phyloP scores from a whole-genome alignment of 2,329 filamentous ascomycete species.

The Colletotrichum echinochloae region DNA sequence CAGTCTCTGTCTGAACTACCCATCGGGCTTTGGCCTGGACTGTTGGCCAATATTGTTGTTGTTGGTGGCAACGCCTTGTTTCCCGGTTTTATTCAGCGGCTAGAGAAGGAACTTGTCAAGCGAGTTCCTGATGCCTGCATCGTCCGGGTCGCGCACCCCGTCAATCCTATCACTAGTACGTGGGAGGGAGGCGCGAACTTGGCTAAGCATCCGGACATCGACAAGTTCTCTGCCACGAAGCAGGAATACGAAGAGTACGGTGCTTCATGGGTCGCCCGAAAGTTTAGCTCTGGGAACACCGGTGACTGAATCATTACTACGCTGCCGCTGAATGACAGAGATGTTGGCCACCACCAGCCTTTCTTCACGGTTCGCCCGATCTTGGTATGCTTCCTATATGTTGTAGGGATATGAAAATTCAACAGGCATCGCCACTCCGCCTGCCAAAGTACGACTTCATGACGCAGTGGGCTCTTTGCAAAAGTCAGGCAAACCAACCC shows the following conservation, averaged over 20 bases:
- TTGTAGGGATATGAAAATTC: not conserved
- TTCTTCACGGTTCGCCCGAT: not conserved
- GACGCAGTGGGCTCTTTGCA: not conserved
- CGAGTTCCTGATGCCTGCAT: constrained; percentile 81
- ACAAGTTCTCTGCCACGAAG: constrained; percentile 80
- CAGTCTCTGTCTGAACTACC: constrained; percentile 82
- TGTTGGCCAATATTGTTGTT: constrained; percentile 88
- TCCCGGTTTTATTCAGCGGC: constrained; percentile 82
- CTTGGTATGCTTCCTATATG: not conserved
- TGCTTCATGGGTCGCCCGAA: constrained; percentile 77
- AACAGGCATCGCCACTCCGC: not conserved
- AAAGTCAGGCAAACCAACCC: not conserved
- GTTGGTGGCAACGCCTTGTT: constrained; percentile 88
- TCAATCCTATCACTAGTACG: constrained; percentile 81
- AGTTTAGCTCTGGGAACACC: constrained; percentile 64
- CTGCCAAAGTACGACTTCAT: not conserved
- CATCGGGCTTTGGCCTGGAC: constrained; percentile 83
- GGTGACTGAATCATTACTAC: constrained; percentile 21
- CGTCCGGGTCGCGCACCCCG: constrained; percentile 77
- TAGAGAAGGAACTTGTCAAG: constrained; percentile 80
- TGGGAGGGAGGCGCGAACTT: constrained; percentile 89
- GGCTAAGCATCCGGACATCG: constrained; percentile 75
- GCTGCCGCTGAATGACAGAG: not conserved
- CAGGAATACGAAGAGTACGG: constrained; percentile 93
- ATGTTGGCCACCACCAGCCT: not conserved